A percentile compares a stretch with the other conserved stretches of the same genome.
These are phyloP conservation scores for Yamadazyma kanchanaburiensis DNA, from an alignment of 1,139 yeast genomes.

Conservation along the genomic window DNA sequence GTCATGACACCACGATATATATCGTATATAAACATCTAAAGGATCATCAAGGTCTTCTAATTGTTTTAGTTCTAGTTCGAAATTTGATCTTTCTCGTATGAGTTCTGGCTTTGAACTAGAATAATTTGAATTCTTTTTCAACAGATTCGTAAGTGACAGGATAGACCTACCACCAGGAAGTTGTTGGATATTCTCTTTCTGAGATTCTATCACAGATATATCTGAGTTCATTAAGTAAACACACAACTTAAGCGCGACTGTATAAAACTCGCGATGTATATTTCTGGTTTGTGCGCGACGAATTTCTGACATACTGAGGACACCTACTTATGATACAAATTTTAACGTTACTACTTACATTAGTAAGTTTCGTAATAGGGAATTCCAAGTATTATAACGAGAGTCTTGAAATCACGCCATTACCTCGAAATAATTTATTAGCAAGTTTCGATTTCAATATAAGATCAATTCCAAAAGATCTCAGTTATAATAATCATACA, in stretches of 20 bases:
- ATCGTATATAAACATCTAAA: conserved; percentile 65
- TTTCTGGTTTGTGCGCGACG: too few species aligned
- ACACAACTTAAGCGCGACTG: too few species aligned
- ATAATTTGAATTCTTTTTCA: conserved; percentile 21
- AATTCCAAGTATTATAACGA: conserved; percentile 38
- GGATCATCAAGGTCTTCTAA: conserved; percentile 78
- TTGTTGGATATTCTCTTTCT: conserved; percentile 81
- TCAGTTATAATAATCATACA: conserved; percentile 23
- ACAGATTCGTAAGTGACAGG: conserved; percentile 46
- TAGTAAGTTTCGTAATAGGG: conserved; percentile 2
- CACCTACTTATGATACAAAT: too few species aligned
- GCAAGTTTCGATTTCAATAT: conserved; percentile 68
- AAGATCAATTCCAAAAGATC: conserved; percentile 41
- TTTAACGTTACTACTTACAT: too few species aligned
- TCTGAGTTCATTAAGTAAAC: conserved; percentile 1
- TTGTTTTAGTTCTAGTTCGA: conserved; percentile 42
- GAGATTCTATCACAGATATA: conserved; percentile 57
- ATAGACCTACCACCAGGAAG: conserved; percentile 71
- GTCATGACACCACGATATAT: conserved; percentile 68
- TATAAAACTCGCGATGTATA: too few species aligned
- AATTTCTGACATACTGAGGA: too few species aligned
- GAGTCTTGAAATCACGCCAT: conserved; percentile 56
- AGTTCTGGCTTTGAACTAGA: conserved; percentile 18
- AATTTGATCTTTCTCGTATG: conserved; percentile 25
- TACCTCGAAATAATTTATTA: conserved; percentile 66